Evolutionary conservation across 495 filamentous ascomycete species (phyloP).

Genomic region (Terfezia claveryi): DNA sequence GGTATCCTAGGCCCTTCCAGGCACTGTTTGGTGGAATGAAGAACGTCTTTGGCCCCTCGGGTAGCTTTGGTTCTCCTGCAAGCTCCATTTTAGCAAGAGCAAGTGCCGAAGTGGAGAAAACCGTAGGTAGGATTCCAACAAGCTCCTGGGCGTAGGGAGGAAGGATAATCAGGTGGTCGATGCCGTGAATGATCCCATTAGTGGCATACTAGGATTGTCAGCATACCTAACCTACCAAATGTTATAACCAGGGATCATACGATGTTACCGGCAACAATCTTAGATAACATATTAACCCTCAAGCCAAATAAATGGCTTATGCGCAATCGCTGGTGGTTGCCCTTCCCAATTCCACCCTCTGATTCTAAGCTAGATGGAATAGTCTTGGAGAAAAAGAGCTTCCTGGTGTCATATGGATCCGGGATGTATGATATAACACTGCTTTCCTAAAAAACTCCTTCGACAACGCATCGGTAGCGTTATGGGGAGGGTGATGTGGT

Average conservation of each 20-base stretch:
- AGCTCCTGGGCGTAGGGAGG: conserved; percentile 39
- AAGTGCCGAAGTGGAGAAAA: conserved; percentile 56
- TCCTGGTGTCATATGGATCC: conserved; percentile 36
- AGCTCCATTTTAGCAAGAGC: conserved; percentile 51
- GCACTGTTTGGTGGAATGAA: conserved; percentile 60
- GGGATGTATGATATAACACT: conserved; percentile 49
- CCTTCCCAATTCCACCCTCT: conserved; percentile 28
- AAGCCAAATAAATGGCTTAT: conserved; percentile 29
- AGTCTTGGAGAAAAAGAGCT: conserved; percentile 41
- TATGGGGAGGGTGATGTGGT: conserved; percentile 17
- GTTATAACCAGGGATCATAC: conserved; percentile 22
- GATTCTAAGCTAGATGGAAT: conserved; percentile 41
- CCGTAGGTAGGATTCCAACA: conserved; percentile 41
- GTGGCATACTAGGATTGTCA: conserved; percentile 27
- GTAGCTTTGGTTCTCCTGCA: conserved; percentile 19
- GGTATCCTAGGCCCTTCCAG: conserved; percentile 45
- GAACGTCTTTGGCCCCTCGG: conserved; percentile 25
- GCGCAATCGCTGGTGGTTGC: conserved; percentile 43
- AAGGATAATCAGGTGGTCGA: conserved; percentile 50
- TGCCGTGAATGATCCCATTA: conserved; percentile 63
- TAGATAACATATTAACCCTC: conserved; percentile 50
- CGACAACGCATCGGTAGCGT: conserved; percentile 29
- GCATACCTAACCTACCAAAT: neutral
- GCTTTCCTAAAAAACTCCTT: conserved; percentile 39
- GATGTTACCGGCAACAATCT: conserved; percentile 40